A percentile compares a stretch with the other conserved stretches of the same genome.
Conservation (phyloP, 2,329 filamentous ascomycete species). For the Epichloe baconii region DNA sequence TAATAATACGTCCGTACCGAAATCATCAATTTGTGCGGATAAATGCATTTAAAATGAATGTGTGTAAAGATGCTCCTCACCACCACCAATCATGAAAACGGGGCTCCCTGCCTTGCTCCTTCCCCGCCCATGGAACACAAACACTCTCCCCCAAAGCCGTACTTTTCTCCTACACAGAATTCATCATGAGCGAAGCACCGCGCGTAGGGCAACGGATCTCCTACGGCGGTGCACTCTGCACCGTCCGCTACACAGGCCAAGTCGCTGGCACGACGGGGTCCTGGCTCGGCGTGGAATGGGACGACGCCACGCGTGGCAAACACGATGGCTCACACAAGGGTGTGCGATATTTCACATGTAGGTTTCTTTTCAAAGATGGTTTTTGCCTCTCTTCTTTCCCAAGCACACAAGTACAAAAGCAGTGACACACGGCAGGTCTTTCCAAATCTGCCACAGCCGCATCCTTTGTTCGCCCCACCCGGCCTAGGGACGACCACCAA, state of each 20-base stretch:
- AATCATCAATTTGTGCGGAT: too few species aligned
- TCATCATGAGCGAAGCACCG: constrained; percentile 24
- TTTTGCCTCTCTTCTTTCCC: not conserved
- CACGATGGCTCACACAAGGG: constrained; percentile 77
- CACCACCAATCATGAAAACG: too few species aligned
- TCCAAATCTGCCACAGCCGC: constrained; percentile 55
- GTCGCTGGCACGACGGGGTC: constrained; percentile 63
- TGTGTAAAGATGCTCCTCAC: too few species aligned
- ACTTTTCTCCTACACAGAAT: not conserved
- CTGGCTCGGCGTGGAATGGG: constrained; percentile 97
- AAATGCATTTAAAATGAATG: too few species aligned
- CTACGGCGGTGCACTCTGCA: constrained; percentile 66
- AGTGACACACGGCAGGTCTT: constrained; percentile 31
- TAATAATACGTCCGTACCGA: too few species aligned
- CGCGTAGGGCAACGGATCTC: constrained; percentile 65
- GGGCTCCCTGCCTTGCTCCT: not conserved
- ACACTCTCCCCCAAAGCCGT: not conserved
- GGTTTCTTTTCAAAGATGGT: constrained; percentile 7
- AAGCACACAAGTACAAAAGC: not conserved
- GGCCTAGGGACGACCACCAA: constrained; percentile 52
- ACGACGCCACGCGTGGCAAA: constrained; percentile 74
- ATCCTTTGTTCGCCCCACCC: constrained; percentile 74
- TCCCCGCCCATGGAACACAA: not conserved
- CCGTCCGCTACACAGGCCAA: constrained; percentile 67
- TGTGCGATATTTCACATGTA: constrained; percentile 73